These are phyloP conservation scores for Vachellia collinsii DNA, from an alignment of 306 rosid genomes.

Conservation along the genomic window DNA sequence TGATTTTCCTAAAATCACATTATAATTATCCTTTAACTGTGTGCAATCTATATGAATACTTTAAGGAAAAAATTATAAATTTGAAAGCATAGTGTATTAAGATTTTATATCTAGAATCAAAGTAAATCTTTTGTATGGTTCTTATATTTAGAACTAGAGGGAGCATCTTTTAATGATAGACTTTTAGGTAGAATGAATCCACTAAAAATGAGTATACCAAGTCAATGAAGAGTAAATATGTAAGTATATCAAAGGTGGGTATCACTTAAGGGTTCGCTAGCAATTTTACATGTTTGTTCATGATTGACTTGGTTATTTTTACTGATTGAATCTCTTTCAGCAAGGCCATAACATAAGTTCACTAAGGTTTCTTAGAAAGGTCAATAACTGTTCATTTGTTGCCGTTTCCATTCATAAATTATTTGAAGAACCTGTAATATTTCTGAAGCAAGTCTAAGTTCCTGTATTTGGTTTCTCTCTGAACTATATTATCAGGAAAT, in stretches of 20 bases:
- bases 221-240: neutral
- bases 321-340: neutral
- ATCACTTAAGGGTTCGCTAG: neutral
- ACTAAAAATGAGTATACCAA: neutral
- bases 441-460: conserved; percentile 86
- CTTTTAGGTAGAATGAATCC: neutral
- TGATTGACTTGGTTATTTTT: neutral
- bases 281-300: neutral
- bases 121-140: no score
- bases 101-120: no score
- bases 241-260: neutral
- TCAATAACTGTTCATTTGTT: neutral
- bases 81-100: no score
- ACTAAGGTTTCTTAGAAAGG: neutral
- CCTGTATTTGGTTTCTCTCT: conserved; percentile 80
- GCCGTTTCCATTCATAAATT: no score
- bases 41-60: no score
- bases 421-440: conserved; percentile 70
- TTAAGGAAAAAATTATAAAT: no score
- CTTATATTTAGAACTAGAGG: neutral
- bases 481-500: conserved; percentile 78
- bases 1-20: no score
- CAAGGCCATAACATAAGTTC: neutral
- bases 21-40: no score
- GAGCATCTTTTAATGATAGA: neutral